A percentile compares a stretch with the other conserved stretches of the same genome.
Conservation (phyloP, 2,329 filamentous ascomycete species). For the Xylaria sp. region DNA sequence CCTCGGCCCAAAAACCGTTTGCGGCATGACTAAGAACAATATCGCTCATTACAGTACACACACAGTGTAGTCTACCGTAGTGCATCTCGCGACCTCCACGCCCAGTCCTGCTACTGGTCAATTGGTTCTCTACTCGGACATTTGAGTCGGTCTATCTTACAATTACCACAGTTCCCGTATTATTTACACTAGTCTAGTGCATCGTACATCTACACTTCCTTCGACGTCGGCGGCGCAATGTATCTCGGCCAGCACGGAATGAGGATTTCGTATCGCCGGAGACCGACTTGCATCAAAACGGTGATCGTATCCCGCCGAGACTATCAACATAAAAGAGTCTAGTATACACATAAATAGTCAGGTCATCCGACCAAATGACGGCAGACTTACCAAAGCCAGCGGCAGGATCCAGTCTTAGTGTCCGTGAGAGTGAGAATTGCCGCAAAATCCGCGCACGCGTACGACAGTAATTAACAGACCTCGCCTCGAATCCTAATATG, state of each 20-base stretch:
- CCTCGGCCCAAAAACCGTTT: constrained; percentile 18
- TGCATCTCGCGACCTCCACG: constrained; percentile 41
- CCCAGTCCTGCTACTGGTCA: constrained; percentile 41
- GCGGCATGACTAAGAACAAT: constrained; percentile 24
- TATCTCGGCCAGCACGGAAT: constrained; percentile 24
- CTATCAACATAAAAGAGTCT: constrained; percentile 19
- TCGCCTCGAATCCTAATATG: neutral
- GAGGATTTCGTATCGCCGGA: constrained; percentile 42
- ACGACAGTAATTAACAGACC: constrained; percentile 5
- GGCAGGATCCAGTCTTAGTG: neutral
- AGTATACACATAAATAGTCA: constrained; percentile 5
- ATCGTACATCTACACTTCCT: neutral
- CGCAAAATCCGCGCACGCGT: constrained; percentile 8
- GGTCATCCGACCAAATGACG: constrained; percentile 22
- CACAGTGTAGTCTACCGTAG: neutral
- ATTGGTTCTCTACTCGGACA: constrained; percentile 47
- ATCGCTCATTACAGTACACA: constrained; percentile 24
- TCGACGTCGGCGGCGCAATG: neutral
- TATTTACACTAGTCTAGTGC: constrained; percentile 11
- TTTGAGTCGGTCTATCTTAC: constrained; percentile 43
- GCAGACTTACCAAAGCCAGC: constrained; percentile 6
- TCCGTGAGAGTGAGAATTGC: neutral
- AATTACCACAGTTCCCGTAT: constrained; percentile 33
- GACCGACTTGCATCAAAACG: constrained; percentile 27
- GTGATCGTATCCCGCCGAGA: constrained; percentile 26